Percentiles rank a stretch among this genome's conserved stretches.
Evolutionary conservation across 1,284 basidiomycete genomes (phyloP).

Genomic region (Pholiota adiposa): DNA sequence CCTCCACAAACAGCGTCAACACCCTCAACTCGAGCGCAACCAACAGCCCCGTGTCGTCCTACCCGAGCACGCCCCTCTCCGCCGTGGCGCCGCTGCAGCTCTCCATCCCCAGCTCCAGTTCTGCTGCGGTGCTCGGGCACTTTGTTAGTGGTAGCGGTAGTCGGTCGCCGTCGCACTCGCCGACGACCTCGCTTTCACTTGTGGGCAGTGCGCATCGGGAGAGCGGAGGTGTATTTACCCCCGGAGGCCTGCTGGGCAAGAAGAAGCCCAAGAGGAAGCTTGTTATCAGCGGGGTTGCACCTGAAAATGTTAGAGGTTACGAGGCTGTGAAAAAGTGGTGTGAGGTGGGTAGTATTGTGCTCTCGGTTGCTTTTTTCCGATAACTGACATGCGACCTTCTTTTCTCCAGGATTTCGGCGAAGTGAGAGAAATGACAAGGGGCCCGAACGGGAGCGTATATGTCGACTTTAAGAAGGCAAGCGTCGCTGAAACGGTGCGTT

Average conservation of each 20-base stretch:
- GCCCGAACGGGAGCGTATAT: conserved; percentile 30
- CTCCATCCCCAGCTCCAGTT: not conserved
- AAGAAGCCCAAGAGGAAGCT: conserved; percentile 32
- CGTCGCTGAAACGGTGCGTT: conserved; percentile 36
- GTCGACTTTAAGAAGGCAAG: conserved; percentile 38
- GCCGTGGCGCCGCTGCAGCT: not conserved
- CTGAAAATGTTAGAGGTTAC: conserved; percentile 28
- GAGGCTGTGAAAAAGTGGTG: conserved; percentile 39
- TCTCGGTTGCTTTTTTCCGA: not conserved
- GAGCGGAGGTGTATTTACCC: not conserved
- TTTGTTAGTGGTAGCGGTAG: not conserved
- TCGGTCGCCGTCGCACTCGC: conserved; percentile 16
- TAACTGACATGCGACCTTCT: not conserved
- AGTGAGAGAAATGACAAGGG: conserved; percentile 30
- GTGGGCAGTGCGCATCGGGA: not conserved
- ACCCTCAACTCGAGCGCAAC: not conserved
- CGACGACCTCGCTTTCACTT: conserved; percentile 11
- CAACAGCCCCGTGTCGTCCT: conserved; percentile 5
- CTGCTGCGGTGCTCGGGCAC: not conserved
- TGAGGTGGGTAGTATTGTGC: conserved; percentile 27
- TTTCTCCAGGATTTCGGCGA: conserved; percentile 30
- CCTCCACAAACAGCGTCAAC: not conserved
- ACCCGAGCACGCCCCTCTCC: conserved; percentile 12
- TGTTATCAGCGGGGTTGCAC: conserved; percentile 35
- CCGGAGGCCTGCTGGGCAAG: conserved; percentile 16